A percentile compares a stretch with the other conserved stretches of the same genome.
Evolutionary conservation across 2,329 filamentous ascomycete genomes (phyloP).

Genomic region (Hymenoscyphus repandus): DNA sequence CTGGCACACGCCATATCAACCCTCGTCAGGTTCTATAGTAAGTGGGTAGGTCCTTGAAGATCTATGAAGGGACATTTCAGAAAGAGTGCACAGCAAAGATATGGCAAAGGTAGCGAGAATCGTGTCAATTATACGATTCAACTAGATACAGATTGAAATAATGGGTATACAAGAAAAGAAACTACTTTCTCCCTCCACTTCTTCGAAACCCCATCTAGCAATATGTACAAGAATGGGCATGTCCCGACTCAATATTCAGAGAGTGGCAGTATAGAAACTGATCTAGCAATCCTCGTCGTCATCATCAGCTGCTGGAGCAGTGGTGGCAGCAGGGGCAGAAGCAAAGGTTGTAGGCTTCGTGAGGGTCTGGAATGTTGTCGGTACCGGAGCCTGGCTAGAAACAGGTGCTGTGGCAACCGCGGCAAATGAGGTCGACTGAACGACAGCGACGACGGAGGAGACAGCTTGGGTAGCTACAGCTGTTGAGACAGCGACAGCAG

Average conservation of each 20-base stretch:
- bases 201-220: background rate
- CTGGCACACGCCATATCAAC: too few relatives aligned
- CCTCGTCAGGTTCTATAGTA: too few relatives aligned
- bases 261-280: background rate
- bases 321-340: conserved; percentile 2
- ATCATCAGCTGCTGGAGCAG: background rate
- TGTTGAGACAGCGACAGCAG: background rate
- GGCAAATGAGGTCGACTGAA: background rate
- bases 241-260: background rate
- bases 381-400: too few relatives aligned
- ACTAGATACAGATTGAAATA: background rate
- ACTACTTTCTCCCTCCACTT: background rate
- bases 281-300: background rate
- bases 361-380: conserved; percentile 6
- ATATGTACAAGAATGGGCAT: background rate
- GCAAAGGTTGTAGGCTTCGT: conserved; percentile 1
- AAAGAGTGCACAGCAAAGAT: too few relatives aligned
- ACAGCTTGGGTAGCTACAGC: background rate
- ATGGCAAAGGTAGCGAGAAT: too few relatives aligned
- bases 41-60: too few relatives aligned
- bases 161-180: background rate
- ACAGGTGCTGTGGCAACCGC: background rate
- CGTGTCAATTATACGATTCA: background rate
- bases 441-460: background rate
- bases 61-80: too few relatives aligned